Conservation (phyloP, 495 filamentous ascomycete species). For the Cudoniella acicularis region DNA sequence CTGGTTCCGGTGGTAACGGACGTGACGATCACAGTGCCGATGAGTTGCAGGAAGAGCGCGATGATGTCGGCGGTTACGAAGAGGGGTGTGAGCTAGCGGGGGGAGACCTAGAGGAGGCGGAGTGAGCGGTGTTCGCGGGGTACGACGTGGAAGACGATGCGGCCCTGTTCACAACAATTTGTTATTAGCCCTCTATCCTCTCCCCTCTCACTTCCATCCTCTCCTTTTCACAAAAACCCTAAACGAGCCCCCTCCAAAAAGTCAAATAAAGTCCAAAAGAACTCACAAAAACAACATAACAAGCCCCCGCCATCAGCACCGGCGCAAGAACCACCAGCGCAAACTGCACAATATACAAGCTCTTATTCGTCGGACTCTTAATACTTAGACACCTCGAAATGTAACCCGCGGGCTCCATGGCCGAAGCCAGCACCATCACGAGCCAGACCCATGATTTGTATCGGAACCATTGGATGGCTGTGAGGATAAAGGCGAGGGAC, state of each 20-base stretch:
- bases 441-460: constrained; percentile 43
- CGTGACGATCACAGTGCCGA: constrained; percentile 37
- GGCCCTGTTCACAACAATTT: constrained; percentile 18
- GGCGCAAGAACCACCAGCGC: constrained; percentile 34
- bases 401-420: constrained; percentile 46
- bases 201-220: neutral
- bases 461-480: constrained; percentile 37
- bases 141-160: constrained; percentile 41
- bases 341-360: constrained; percentile 32
- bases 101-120: constrained; percentile 42
- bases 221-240: no score
- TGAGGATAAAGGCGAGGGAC: constrained; percentile 31
- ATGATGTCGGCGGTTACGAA: constrained; percentile 36
- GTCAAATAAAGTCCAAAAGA: neutral
- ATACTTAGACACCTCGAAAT: constrained; percentile 36
- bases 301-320: constrained; percentile 34
- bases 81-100: constrained; percentile 40
- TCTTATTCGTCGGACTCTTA: constrained; percentile 28
- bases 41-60: constrained; percentile 32
- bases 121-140: constrained; percentile 36
- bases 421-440: constrained; percentile 40
- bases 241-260: no score
- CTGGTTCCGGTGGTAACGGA: constrained; percentile 25
- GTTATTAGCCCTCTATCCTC: neutral
- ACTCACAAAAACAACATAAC: constrained; percentile 34